A percentile compares a stretch with the other conserved stretches of the same genome.
These are phyloP conservation scores for Trichoderma koningii DNA, from an alignment of 2,329 filamentous ascomycete species.

Conservation along the genomic window DNA sequence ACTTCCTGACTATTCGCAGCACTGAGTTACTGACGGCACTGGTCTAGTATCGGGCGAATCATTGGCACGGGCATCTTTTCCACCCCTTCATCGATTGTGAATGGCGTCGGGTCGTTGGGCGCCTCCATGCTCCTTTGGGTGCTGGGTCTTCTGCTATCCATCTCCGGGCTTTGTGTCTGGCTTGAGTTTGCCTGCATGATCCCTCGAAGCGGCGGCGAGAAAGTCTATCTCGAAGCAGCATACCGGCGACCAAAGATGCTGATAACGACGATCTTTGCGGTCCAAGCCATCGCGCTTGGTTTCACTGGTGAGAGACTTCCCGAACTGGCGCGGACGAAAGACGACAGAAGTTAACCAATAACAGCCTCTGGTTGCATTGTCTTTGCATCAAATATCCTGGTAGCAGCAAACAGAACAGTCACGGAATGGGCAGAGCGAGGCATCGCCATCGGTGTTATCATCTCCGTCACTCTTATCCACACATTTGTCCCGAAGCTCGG, in stretches of 20 bases:
- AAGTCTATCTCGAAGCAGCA: slow-evolving; percentile 30
- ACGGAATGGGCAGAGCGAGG: slow-evolving; percentile 30
- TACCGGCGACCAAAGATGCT: slow-evolving; percentile 30
- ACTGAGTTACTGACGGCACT: background rate
- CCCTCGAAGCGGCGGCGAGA: slow-evolving; percentile 30
- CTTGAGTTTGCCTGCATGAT: slow-evolving; percentile 31
- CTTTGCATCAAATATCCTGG: slow-evolving; percentile 29
- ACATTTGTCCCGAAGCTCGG: slow-evolving; percentile 29
- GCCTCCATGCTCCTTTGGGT: slow-evolving; percentile 32
- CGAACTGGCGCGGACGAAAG: background rate
- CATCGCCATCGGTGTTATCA: slow-evolving; percentile 28
- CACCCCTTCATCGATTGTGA: slow-evolving; percentile 31
- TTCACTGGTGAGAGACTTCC: slow-evolving; percentile 27
- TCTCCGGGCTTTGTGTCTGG: slow-evolving; percentile 28
- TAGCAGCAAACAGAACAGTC: slow-evolving; percentile 26
- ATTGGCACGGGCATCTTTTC: slow-evolving; percentile 33
- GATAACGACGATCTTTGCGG: slow-evolving; percentile 29
- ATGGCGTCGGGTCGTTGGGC: slow-evolving; percentile 31
- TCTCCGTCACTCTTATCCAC: slow-evolving; percentile 26
- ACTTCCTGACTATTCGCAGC: background rate
- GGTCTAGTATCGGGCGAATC: slow-evolving; percentile 31
- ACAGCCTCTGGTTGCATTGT: slow-evolving; percentile 30
- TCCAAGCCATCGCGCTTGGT: slow-evolving; percentile 29
- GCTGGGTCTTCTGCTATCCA: slow-evolving; percentile 29
- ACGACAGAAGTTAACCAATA: background rate